phyloP scores from a whole-genome alignment of 441 rosid species.

The Theobroma grandiflorum region DNA sequence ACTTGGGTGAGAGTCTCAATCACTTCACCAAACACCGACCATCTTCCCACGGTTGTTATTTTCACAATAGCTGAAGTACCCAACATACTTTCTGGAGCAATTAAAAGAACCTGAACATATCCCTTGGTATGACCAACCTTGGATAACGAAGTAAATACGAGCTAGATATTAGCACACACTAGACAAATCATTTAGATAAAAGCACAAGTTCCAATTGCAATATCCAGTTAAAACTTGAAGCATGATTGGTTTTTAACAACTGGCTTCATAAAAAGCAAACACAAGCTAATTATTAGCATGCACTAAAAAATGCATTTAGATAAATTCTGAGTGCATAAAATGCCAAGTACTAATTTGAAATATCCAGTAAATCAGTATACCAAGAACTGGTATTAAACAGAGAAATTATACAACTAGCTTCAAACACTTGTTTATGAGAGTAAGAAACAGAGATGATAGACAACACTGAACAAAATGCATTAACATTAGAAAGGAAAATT shows the following conservation, averaged over 20 bases:
- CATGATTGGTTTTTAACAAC: background rate
- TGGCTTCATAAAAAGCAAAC: background rate
- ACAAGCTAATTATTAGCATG: background rate
- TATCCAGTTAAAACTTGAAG: background rate
- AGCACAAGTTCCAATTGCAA: background rate
- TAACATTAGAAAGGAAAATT: background rate
- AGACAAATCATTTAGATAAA: background rate
- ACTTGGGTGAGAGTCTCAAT: conserved; percentile 55
- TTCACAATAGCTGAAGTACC: conserved; percentile 80
- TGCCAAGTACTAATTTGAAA: background rate
- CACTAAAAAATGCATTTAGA: conserved; percentile 16
- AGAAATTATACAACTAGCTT: background rate
- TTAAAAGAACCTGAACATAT: conserved; percentile 86
- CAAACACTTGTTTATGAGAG: background rate
- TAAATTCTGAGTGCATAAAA: background rate
- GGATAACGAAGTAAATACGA: conserved; percentile 29
- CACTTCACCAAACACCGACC: conserved; percentile 93
- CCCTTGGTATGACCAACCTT: conserved; percentile 99
- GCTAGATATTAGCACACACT: background rate
- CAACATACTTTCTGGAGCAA: conserved; percentile 70
- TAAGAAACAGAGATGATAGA: background rate
- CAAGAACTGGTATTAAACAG: background rate
- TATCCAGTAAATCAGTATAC: background rate
- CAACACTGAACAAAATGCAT: too few relatives aligned
- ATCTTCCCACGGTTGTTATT: conserved; percentile 93